phyloP scores from a whole-genome alignment of 257 asterid species.

The Solanum virginianum region DNA sequence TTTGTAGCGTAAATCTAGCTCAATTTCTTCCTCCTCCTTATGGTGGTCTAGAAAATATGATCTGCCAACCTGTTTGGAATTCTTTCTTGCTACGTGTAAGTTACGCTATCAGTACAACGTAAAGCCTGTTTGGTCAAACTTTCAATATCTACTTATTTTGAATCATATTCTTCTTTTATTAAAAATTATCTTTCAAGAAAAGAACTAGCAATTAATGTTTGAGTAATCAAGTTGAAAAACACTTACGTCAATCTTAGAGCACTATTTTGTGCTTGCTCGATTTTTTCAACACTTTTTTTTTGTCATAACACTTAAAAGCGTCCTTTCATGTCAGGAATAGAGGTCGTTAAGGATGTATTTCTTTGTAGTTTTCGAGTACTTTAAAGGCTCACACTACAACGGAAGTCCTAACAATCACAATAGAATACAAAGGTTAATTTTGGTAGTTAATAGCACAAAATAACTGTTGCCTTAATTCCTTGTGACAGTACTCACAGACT shows the following conservation, averaged over 20 bases:
- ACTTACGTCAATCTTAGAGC: too few species aligned
- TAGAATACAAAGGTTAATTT: not conserved
- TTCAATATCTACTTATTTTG: not conserved
- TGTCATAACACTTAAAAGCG: too few species aligned
- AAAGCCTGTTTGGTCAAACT: not conserved
- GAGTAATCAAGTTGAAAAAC: too few species aligned
- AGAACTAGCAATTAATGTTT: too few species aligned
- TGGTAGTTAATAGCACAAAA: not conserved
- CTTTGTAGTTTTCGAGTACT: not conserved
- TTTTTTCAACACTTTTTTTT: too few species aligned
- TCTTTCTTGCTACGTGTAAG: slow-evolving; percentile 62
- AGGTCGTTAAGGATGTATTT: not conserved
- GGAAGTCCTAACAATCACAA: not conserved
- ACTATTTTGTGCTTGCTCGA: too few species aligned
- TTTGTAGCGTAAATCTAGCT: slow-evolving; percentile 50
- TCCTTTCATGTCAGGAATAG: not conserved
- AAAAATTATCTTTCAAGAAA: too few species aligned
- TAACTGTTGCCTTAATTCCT: not conserved
- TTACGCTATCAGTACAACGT: not conserved
- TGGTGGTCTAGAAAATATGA: slow-evolving; percentile 45
- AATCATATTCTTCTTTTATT: not conserved
- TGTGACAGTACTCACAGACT: slow-evolving; percentile 7
- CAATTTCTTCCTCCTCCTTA: slow-evolving; percentile 82
- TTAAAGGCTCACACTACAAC: not conserved
- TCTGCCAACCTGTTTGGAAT: slow-evolving; percentile 81